Evolutionary conservation across 345 rosid genomes (phyloP), one percentile per base, ranked within the genome.

Genomic region (Physaria fendleri): DNA sequence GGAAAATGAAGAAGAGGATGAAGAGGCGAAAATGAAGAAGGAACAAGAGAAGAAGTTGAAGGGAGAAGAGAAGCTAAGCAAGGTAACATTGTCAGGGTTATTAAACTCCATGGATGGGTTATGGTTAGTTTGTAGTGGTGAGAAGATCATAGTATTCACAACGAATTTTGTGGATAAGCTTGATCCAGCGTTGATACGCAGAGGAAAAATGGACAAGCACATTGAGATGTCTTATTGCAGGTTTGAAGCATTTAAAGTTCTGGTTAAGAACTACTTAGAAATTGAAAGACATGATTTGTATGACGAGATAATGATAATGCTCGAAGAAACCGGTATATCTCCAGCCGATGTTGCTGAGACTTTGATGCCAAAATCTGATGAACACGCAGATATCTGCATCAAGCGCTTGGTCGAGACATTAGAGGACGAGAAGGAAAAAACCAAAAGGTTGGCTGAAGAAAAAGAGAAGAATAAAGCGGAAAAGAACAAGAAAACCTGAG

Each of bases 51-150:
- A 65, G 42, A 43, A 58, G 40, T 6, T 22, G 9, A 35, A 38
- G 1, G 39, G 18, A 8, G 52, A 9, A 10, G 59, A 40, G 3
- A 53, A 40, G 5, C 53, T 14, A 5, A 81, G 81, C 18, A 73
- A 73, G 13, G 82, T 81, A 1, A 78, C 85, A 7, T 21, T 81
- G 4, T 81, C 85, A 0, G 82, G 81, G 39, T 39, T 75, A 11
- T 39, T 78, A 56, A 75, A 78, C 41, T 70, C 68, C 27, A 57
- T 72, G 22, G 82, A 75, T 72, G 79, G 79, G 3, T 45, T 75
- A 2, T 69, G 82, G 79, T 78, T 75, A 12, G 66, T 76, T 35
- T 61, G 77, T 62, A 69, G 62, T 12, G 79, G 62, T 0, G 79
- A 75, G 53, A 72, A 76, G 20, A 46, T 75, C 8, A 78, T 78